Percentiles rank a stretch among this genome's conserved stretches.
Evolutionary conservation across 1,139 yeast species (phyloP).

Genomic region (Spencermartinsiella ligniputridi): DNA sequence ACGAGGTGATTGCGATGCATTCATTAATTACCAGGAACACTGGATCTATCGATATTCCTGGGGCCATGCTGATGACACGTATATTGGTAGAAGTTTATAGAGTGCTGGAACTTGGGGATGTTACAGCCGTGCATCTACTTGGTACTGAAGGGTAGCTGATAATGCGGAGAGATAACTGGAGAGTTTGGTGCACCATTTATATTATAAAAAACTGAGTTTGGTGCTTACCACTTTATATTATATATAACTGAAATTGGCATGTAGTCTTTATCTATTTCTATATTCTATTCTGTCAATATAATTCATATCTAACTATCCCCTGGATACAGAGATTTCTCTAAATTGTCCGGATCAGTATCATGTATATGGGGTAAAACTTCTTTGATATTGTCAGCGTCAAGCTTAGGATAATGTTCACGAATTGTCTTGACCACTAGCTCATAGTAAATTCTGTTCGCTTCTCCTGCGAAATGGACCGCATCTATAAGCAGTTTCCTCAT

Average conservation of each 20-base stretch:
- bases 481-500: conserved; percentile 39
- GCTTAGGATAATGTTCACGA: conserved; percentile 40
- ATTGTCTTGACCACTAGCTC: conserved; percentile 38
- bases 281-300: too few relatives aligned
- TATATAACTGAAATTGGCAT: too few relatives aligned
- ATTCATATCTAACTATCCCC: too few relatives aligned
- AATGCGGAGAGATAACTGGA: too few relatives aligned
- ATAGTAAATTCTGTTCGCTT: conserved; percentile 52
- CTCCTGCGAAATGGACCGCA: conserved; percentile 65
- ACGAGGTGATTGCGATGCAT: conserved; percentile 79
- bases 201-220: too few relatives aligned
- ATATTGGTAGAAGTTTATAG: too few relatives aligned
- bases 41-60: conserved; percentile 56
- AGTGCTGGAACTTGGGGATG: too few relatives aligned
- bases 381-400: conserved; percentile 30
- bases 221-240: too few relatives aligned
- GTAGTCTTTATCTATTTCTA: too few relatives aligned
- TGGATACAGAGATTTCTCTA: conserved; percentile 6
- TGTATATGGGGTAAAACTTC: conserved; percentile 10
- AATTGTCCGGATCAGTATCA: conserved; percentile 5
- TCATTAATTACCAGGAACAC: conserved; percentile 82
- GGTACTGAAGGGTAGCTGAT: background rate
- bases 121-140: too few relatives aligned
- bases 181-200: too few relatives aligned
- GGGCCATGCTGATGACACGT: background rate